These are phyloP conservation scores for Madurella mycetomatis DNA, from an alignment of 2,329 filamentous ascomycete species.

Conservation along the genomic window DNA sequence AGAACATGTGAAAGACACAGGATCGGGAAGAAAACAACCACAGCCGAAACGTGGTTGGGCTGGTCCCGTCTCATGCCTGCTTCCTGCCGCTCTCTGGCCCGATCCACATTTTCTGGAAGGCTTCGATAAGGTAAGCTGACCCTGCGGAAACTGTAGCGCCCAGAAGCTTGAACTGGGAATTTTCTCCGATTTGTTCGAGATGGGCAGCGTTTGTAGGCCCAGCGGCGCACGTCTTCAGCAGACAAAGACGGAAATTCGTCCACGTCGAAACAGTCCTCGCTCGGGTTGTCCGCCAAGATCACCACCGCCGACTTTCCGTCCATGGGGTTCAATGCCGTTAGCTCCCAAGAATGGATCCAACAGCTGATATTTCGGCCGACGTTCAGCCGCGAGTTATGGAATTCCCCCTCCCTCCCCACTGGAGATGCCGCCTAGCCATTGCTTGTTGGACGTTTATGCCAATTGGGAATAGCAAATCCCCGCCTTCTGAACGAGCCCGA, in stretches of 20 bases:
- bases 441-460: too few species aligned
- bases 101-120: conserved; percentile 8
- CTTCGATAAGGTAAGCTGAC: neutral
- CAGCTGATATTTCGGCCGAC: conserved; percentile 7
- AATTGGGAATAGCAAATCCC: too few species aligned
- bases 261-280: neutral
- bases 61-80: conserved; percentile 1
- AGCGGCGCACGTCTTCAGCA: neutral
- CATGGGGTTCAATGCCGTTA: conserved; percentile 14
- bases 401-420: too few species aligned
- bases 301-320: conserved; percentile 6
- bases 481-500: too few species aligned
- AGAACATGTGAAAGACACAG: too few species aligned
- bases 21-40: conserved; percentile 5
- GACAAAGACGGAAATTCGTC: neutral
- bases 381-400: conserved; percentile 8
- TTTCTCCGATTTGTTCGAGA: conserved; percentile 22
- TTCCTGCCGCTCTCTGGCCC: neutral
- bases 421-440: neutral
- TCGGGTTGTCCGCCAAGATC: too few species aligned
- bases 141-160: neutral
- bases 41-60: conserved; percentile 11
- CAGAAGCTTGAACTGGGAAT: conserved; percentile 7
- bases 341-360: conserved; percentile 8
- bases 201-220: neutral